These are phyloP conservation scores for Pistacia integerrima DNA, from an alignment of 345 rosid species.

Conservation along the genomic window DNA sequence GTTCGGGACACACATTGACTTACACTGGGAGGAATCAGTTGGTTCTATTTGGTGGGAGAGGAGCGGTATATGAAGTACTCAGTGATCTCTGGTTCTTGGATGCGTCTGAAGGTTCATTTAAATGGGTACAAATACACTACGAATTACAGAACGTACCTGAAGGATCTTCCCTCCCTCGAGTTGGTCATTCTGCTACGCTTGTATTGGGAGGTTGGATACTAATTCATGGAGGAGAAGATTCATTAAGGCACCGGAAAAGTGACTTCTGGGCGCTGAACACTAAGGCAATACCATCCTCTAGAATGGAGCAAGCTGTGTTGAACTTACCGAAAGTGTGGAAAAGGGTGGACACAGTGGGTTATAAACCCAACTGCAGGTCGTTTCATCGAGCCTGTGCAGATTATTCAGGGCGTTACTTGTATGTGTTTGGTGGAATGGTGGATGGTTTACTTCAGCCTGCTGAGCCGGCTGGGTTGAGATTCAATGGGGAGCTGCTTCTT, in stretches of 20 bases:
- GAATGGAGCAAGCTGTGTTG: slow-evolving; percentile 37
- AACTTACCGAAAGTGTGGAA: slow-evolving; percentile 57
- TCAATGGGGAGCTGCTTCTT: slow-evolving; percentile 77
- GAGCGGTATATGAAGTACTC: slow-evolving; percentile 78
- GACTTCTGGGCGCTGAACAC: slow-evolving; percentile 87
- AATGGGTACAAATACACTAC: slow-evolving; percentile 68
- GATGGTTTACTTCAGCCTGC: slow-evolving; percentile 61
- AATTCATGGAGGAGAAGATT: slow-evolving; percentile 93
- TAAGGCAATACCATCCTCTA: slow-evolving; percentile 43
- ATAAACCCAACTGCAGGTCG: slow-evolving; percentile 60
- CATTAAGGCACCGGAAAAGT: slow-evolving; percentile 71
- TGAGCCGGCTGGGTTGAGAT: slow-evolving; percentile 59
- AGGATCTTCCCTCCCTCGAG: slow-evolving; percentile 71
- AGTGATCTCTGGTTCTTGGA: slow-evolving; percentile 85
- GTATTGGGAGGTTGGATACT: slow-evolving; percentile 73
- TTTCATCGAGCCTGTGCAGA: slow-evolving; percentile 86
- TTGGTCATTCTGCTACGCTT: slow-evolving; percentile 88
- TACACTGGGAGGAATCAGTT: slow-evolving; percentile 51
- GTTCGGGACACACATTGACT: slow-evolving; percentile 94
- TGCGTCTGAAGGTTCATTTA: slow-evolving; percentile 37
- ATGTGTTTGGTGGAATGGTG: slow-evolving; percentile 90
- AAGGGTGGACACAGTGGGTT: slow-evolving; percentile 54
- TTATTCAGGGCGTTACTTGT: slow-evolving; percentile 62
- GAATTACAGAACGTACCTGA: slow-evolving; percentile 54
- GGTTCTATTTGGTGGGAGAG: slow-evolving; percentile 92